Percentiles rank a stretch among this genome's conserved stretches.
These are phyloP conservation scores for Terfezia claveryi DNA, from an alignment of 495 filamentous ascomycete genomes.

Conservation along the genomic window DNA sequence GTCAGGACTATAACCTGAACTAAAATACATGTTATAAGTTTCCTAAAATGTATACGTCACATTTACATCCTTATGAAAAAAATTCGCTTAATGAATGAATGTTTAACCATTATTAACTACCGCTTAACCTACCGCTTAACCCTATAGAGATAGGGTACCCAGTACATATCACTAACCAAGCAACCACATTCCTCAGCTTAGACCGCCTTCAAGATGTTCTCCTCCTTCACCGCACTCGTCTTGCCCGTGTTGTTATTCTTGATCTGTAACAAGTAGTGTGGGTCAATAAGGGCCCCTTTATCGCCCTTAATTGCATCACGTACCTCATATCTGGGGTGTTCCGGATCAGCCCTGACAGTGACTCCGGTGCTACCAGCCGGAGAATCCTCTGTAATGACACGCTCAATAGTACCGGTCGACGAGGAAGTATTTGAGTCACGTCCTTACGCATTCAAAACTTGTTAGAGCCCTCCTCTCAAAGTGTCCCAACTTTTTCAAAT, in stretches of 20 bases:
- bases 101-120: no score
- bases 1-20: no score
- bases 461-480: no score
- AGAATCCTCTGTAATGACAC: conserved; percentile 14
- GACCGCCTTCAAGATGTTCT: conserved; percentile 10
- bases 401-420: conserved; percentile 11
- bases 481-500: background rate
- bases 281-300: background rate
- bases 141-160: no score
- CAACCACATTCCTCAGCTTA: background rate
- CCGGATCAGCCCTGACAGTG: conserved; percentile 10
- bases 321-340: conserved; percentile 17
- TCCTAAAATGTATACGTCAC: no score
- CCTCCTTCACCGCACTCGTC: conserved; percentile 15
- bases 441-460: background rate
- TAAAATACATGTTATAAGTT: no score
- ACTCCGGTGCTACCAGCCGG: conserved; percentile 6
- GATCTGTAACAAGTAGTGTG: conserved; percentile 4
- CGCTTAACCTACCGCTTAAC: no score
- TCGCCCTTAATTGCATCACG: background rate
- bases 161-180: no score
- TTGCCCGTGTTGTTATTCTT: conserved; percentile 17
- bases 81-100: no score
- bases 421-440: conserved; percentile 9
- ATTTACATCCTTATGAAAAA: no score